Evolutionary conservation across 73 alveolate genomes (phyloP), one percentile per base, ranked within the genome.

Genomic region (Paramecium bursaria): DNA sequence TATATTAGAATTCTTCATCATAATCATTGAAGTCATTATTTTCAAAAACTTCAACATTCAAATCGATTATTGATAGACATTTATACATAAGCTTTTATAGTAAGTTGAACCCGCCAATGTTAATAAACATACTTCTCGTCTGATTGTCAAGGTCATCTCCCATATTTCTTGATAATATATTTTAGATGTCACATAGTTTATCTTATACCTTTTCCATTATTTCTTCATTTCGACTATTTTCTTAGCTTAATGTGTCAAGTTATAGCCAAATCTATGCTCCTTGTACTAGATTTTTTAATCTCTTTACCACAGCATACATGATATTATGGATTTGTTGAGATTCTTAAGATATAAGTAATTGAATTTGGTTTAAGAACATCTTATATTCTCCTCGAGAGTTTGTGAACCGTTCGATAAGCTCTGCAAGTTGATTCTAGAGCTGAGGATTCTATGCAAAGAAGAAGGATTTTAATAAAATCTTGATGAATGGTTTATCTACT

Each of bases 151-250:
- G 33, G 2, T 9, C 23, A 11, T 67, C 82, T 39, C 44, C 44
- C 4, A 4, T 6, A 6, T 48, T 48, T 21, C 44, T 67, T 15
- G 82, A 33, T 10, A 67, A 25, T 5, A 67, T 67, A 15, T 35
- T 42, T 15, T 67, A 42, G 0, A 67, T 35, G 33, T 67, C 82
- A 3, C 19, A 42, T 14, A 67, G 22, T 39, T 67, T 67, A 25
- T 67, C 82, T 35, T 39, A n/a, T 5, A 67, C 82, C 44, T 67
- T 42, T 19, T 67, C 82, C 23, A 67, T 67, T 2, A 25, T 67
- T 17, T 67, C 82, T 39, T 67, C 82, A 67, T 67, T 67, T 25
- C 44, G 19, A 25, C 25, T 57, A 39, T 67, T 67, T 42, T 13
- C 17, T 15, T 42, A 42, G 17, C 33, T 19, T 4, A 57, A 57